Evolutionary conservation across 306 rosid genomes (phyloP), one percentile per base, ranked within the genome.

Genomic region (Malus asiatica): DNA sequence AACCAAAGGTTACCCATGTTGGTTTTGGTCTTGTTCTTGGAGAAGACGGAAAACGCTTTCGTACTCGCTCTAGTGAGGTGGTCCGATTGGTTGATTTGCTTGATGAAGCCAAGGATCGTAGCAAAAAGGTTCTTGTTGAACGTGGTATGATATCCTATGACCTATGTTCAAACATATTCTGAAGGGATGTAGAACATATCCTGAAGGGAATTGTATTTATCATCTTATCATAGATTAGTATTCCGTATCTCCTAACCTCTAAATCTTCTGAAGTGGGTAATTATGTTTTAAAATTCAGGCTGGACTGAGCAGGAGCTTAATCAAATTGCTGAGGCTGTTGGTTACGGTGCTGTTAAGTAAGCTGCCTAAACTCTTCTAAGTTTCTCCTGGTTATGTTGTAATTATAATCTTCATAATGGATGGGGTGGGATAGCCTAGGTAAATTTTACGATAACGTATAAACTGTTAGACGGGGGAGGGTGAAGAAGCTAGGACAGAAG

Each of bases 11-110:
- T 77, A 88, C 84, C 75, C 97, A 92, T 87, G 93, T 95, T 40
- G 97, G 93, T 69, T 92, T 92, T 82, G 99, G 99, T 87, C 97
- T 95, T 73, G 99, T 95, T 88, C 96, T 90, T 62, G 99, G 99
- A 46, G 97, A 92, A 68, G 99, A 96, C 77, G 96, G 97, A 45
- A 95, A 90, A 76, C 92, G 97, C 46, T 96, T 96, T 79, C 90
- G 96, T 22, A 96, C 89, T 76, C 90, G 99, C 8, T 87, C 86
- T 80, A 85, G 88, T 68, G 98, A 96, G 82, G 93, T 90, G 55
- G 97, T 96, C 80, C 86, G 97, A 58, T 84, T 96, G 84, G 92
- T 90, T 79, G 99, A 95, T 83, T 88, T 95, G 76, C 99, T 95
- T 55, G 99, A 95, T 75, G 99, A 95, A 84, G 99, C 99, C 83